Base-by-base conservation (phyloP, 73 alveolate species). In the Paramecium sexaurelia region DNA sequence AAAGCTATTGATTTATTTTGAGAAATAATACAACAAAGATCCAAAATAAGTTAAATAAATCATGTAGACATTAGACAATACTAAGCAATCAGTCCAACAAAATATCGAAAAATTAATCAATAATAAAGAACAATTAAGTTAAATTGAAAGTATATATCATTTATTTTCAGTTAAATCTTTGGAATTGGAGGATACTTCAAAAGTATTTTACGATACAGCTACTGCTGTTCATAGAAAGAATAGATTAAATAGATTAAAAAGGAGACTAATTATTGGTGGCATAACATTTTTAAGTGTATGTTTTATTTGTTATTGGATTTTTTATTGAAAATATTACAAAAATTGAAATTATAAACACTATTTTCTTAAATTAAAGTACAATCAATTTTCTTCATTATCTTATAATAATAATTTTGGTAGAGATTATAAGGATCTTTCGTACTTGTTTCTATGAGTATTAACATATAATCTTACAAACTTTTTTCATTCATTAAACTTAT, bases 171-270 rank as follows among this genome's bases (percentile, higher is more conserved):
- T 78, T 37, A 78, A 78, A 78, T 78, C 90, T 20, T 24, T 78
- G 68, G 90, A 78, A 45, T 78, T 78, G 71, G 90, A 78, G 47
- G 73, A 78, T 43, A 78, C 32, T 6, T 78, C 90, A 13, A 41
- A 78, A 45, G 55, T 78, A 13, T 78, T 78, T 43, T 78, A 29
- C n/a, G 90, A 78, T 78, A 29, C 90, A 22, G 43, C 90, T 3
- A 45, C 90, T 45, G 73, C 68, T 24, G 43, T 78, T 37, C 43
- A 78, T 13, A 37, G 55, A 19, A 41, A 78, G 27, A 22, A 78
- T 33, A 22, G 90, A 78, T 78, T 78, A 43, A 26, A 32, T 24
- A 78, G 71, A 78, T 41, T 78, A 45, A 78, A 78, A 24, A 29
- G 55, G 41, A 78, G 39, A 45, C 5, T 78, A 15, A 3, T 78